Conservation (phyloP, 2,329 filamentous ascomycete genomes). For the Gaeumannomyces tritici region DNA sequence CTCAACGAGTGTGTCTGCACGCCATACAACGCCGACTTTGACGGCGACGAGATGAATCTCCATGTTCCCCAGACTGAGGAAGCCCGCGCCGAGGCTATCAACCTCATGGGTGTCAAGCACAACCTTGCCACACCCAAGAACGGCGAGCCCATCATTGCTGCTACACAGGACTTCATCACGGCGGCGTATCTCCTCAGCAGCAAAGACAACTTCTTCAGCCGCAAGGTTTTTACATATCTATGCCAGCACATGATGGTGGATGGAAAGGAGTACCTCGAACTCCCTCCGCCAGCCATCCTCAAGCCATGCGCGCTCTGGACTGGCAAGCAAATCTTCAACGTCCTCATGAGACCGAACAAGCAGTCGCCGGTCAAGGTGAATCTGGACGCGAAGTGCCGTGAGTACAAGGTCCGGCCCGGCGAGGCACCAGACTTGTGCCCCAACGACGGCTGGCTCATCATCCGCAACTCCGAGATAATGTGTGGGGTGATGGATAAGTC, state of each 20-base stretch:
- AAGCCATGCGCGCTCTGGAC: slow-evolving; percentile 88
- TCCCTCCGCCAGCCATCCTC: slow-evolving; percentile 78
- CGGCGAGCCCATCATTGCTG: slow-evolving; percentile 93
- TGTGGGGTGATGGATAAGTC: slow-evolving; percentile 97
- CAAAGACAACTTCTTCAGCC: slow-evolving; percentile 89
- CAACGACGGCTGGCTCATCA: slow-evolving; percentile 83
- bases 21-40: slow-evolving; percentile 98
- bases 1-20: slow-evolving; percentile 97
- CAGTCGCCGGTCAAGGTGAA: slow-evolving; percentile 78
- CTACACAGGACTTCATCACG: slow-evolving; percentile 99
- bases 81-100: slow-evolving; percentile 86
- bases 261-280: slow-evolving; percentile 63
- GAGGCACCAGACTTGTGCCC: slow-evolving; percentile 63
- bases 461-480: slow-evolving; percentile 96
- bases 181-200: slow-evolving; percentile 83
- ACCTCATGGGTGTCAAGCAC: slow-evolving; percentile 95
- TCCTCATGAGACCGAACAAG: slow-evolving; percentile 76
- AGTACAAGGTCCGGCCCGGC: slow-evolving; percentile 56
- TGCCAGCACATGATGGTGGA: slow-evolving; percentile 86
- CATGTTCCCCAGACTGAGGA: slow-evolving; percentile 98
- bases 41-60: slow-evolving; percentile 98
- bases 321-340: slow-evolving; percentile 86
- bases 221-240: slow-evolving; percentile 78
- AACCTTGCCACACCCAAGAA: slow-evolving; percentile 95
- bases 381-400: slow-evolving; percentile 83